Evolutionary conservation across 2,329 filamentous ascomycete genomes (phyloP).

Genomic region (Botryosphaeria dothidea): DNA sequence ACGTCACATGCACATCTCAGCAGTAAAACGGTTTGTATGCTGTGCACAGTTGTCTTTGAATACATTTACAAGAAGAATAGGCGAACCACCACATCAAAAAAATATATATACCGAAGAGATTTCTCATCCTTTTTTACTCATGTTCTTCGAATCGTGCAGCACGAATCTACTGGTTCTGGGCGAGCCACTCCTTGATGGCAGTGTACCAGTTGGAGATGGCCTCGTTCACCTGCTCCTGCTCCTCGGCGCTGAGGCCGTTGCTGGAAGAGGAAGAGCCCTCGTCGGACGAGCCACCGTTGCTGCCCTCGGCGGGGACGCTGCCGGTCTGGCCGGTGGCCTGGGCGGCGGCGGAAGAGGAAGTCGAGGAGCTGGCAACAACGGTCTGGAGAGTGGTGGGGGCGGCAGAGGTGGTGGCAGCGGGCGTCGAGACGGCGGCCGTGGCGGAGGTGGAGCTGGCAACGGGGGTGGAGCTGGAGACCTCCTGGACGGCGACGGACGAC

Average conservation of each 20-base stretch:
- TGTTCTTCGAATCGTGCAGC: not conserved
- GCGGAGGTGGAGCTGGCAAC: not conserved
- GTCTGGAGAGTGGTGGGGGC: constrained; percentile 11
- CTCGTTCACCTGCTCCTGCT: constrained; percentile 6
- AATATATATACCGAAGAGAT: not conserved
- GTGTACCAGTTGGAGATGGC: not conserved
- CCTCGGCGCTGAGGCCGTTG: constrained; percentile 1
- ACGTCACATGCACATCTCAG: not conserved
- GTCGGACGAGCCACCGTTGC: not conserved
- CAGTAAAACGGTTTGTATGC: not conserved
- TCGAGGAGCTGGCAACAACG: not conserved
- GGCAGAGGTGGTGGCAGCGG: not conserved
- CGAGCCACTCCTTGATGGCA: not conserved
- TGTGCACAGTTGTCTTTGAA: constrained; percentile 8
- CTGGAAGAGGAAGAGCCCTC: not conserved
- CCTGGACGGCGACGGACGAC: not conserved
- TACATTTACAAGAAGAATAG: constrained; percentile 16
- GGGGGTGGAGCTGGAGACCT: not conserved
- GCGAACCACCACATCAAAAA: constrained; percentile 1
- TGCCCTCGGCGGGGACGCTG: not conserved
- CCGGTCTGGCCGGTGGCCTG: constrained; percentile 10
- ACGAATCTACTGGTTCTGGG: not conserved
- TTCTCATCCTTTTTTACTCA: not conserved
- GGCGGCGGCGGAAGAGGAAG: not conserved
- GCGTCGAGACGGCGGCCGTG: not conserved